Evolutionary conservation across 2,329 filamentous ascomycete species (phyloP), one percentile per base, ranked within the genome.

Genomic region (Orbilia javanica): DNA sequence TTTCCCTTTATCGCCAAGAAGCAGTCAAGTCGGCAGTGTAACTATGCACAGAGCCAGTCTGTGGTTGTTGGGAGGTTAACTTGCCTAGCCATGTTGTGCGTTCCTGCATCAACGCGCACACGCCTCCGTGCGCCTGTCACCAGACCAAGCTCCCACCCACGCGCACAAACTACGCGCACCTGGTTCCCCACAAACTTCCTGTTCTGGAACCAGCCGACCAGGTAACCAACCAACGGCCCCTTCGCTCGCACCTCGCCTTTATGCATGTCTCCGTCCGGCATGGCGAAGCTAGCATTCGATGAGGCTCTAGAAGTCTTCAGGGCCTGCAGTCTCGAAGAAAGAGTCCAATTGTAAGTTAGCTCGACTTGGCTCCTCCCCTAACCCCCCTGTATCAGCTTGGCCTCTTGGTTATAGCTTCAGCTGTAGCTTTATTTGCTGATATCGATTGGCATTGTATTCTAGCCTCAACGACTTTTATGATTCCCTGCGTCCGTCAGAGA

Each of bases 401-500:
- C 10, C 4, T 10, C 10, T 5, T 34, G 31, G 11, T 11, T 10
- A 3, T 39, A 39, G 4, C 34, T 39, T 5, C 7, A 39, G 34
- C 34, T 39, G 13, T 3, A 39, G 11, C 34, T 39, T n/a, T n/a
- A n/a, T n/a, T n/a, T n/a, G n/a, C n/a, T n/a, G n/a, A n/a, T n/a
- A n/a, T n/a, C n/a, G n/a, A n/a, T 39, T 4, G 5, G 11, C 3
- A 22, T 15, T 25, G 1, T 8, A 22, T 34, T 36, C 52, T 36
- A 63, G 53, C 55, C 27, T 78, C 46, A n/a, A 46, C 8, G 31
- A 4, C 0, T 31, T 77, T 7, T 71, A 71, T 18, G 18, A 55
- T 18, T 57, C 60, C 8, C 34, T 78, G 7, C 60, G 27, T 4
- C 67, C 67, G 8, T 72, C 74, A 6, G 74, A 72, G 63, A 72